A percentile compares a stretch with the other conserved stretches of the same genome.
Evolutionary conservation across 306 rosid species (phyloP).

Genomic region (Corylus heterophylla): DNA sequence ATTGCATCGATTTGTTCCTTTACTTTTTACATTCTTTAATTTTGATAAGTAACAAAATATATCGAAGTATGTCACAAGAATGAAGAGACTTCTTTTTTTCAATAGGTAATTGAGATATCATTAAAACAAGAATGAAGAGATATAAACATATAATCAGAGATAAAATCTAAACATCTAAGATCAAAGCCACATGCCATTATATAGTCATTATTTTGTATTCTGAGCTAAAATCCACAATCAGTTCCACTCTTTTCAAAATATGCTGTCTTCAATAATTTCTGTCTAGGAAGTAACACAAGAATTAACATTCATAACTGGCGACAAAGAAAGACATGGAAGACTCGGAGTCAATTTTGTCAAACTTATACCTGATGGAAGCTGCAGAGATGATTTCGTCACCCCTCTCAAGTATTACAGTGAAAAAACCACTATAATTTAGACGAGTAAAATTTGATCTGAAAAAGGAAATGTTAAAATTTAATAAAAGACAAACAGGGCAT

Average conservation of each 20-base stretch:
- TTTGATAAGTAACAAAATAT: neutral
- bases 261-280: neutral
- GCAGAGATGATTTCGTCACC: constrained; percentile 75
- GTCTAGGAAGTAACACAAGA: neutral
- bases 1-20: neutral
- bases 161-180: constrained; percentile 13
- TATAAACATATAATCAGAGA: constrained; percentile 9
- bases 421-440: constrained; percentile 70
- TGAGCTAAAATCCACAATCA: constrained; percentile 7
- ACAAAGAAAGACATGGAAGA: neutral
- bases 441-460: constrained; percentile 89
- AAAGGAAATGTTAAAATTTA: constrained; percentile 23
- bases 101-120: too few relatives aligned
- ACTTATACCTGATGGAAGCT: constrained; percentile 75
- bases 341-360: constrained; percentile 7
- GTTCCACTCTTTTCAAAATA: neutral
- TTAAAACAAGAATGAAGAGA: neutral
- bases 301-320: constrained; percentile 13
- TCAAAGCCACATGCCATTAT: constrained; percentile 11
- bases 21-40: neutral
- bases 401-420: constrained; percentile 84
- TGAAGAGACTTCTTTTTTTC: neutral
- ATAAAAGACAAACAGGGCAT: neutral
- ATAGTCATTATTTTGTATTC: neutral
- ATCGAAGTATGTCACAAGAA: neutral